Percentiles rank a stretch among this genome's conserved stretches.
These are phyloP conservation scores for Pichia sp. DNA, from an alignment of 1,139 yeast species.

Conservation along the genomic window DNA sequence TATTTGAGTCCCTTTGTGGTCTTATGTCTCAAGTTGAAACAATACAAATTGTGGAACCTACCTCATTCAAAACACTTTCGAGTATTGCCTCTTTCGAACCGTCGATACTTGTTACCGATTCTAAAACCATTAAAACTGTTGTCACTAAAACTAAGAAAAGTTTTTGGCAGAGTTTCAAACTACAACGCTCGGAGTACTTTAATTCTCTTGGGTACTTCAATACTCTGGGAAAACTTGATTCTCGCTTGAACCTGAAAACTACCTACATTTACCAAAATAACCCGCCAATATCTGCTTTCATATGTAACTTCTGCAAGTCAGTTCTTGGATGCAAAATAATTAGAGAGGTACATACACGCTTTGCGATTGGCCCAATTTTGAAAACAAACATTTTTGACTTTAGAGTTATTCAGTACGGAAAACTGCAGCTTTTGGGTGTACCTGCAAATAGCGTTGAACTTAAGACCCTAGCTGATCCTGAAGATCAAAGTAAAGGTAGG, in stretches of 20 bases:
- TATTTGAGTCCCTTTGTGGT: constrained; percentile 24
- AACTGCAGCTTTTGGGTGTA: constrained; percentile 33
- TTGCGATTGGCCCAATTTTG: constrained; percentile 51
- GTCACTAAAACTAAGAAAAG: constrained; percentile 10
- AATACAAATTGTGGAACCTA: constrained; percentile 16
- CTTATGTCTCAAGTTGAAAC: constrained; percentile 18
- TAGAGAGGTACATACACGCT: constrained; percentile 41
- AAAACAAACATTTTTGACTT: constrained; percentile 58
- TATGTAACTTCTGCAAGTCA: constrained; percentile 40
- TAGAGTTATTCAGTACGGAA: constrained; percentile 32
- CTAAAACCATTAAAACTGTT: constrained; percentile 11
- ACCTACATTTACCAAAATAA: constrained; percentile 17
- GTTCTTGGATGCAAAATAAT: constrained; percentile 44
- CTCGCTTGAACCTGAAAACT: constrained; percentile 15
- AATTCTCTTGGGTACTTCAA: constrained; percentile 35
- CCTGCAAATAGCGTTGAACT: constrained; percentile 46
- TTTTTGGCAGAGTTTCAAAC: constrained; percentile 13
- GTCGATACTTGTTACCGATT: constrained; percentile 20
- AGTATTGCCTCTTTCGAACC: too few relatives aligned
- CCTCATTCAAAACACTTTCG: too few relatives aligned
- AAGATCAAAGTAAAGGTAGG: constrained; percentile 39
- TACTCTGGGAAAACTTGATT: constrained; percentile 24
- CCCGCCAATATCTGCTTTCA: constrained; percentile 23
- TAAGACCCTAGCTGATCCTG: constrained; percentile 33
- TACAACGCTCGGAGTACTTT: constrained; percentile 21